Evolutionary conservation across 1,284 basidiomycete species (phyloP), one percentile per base, ranked within the genome.

Genomic region (Ganoderma sinense): DNA sequence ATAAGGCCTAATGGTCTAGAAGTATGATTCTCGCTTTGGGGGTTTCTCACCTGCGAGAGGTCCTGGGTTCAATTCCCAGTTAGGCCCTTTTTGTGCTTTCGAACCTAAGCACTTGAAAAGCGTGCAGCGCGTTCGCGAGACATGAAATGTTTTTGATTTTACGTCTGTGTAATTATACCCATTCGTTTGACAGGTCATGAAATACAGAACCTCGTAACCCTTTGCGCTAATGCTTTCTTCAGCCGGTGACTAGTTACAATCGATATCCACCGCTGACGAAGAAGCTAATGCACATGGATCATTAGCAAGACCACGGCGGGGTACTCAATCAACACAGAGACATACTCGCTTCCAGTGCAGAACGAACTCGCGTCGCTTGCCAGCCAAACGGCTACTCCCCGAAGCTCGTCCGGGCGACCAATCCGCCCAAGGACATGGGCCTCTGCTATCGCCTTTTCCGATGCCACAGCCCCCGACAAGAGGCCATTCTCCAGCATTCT

Each of bases 401-500:
- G 85, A 74, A 95, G 79, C 79, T 95, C 94, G 76, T 94, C 91
- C 0, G 91, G 87, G 13, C 91, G 82, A 29, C 93, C 93, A n/a
- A 94, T 85, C 16, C 93, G 86, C 1, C 91, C 91, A 72, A 94
- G 83, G 0, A 93, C 93, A 77, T 94, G 78, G 89, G 77, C 66
- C 79, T 81, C 16, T 90, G 89, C 93, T 31, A 48, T 26, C 59
- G 3, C 18, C 13, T 36, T 43, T n/a, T 14, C 39, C 8, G n/a
- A n/a, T n/a, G n/a, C n/a, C n/a, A n/a, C n/a, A n/a, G n/a, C 48
- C 7, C 5, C 93, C 76, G 89, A 90, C 11, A 85, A 85, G 40
- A 95, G 82, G 80, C 89, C 92, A 36, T 87, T 89, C 69, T 90
- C 90, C 20, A 93, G 94, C 91, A 95, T 93, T 71, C 91, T 91